Percentiles rank a stretch among this genome's conserved stretches.
Evolutionary conservation across 2,329 filamentous ascomycete genomes (phyloP).

Genomic region (Monosporascus sp.): DNA sequence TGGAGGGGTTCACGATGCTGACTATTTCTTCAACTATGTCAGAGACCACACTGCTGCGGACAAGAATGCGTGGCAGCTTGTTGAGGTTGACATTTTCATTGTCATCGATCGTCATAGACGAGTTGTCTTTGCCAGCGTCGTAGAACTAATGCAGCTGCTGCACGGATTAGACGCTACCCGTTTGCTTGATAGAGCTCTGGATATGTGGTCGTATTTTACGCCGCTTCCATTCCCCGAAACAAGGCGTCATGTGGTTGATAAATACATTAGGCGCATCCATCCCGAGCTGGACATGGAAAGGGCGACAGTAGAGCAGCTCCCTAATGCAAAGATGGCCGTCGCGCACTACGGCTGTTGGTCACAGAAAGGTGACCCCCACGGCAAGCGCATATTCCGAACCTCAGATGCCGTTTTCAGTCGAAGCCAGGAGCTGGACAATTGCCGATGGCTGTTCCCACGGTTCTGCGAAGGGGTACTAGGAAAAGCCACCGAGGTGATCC

Average conservation of each 20-base stretch:
- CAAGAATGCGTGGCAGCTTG: constrained; percentile 2
- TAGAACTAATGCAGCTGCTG: constrained; percentile 6
- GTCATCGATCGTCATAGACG: constrained; percentile 6
- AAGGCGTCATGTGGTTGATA: constrained; percentile 10
- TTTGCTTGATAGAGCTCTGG: constrained; percentile 2
- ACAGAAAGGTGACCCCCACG: constrained; percentile 1
- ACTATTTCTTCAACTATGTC: constrained; percentile 8
- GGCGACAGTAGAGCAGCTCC: constrained; percentile 8
- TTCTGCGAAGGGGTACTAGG: constrained; percentile 4
- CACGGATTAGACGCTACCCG: constrained; percentile 2
- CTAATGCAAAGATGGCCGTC: constrained; percentile 12
- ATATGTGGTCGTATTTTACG: constrained; percentile 11
- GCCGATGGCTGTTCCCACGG: neutral
- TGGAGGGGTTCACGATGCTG: neutral
- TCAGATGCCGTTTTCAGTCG: neutral
- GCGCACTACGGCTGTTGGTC: constrained; percentile 15
- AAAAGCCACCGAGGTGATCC: constrained; percentile 1
- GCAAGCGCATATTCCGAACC: constrained; percentile 1
- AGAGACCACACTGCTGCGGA: constrained; percentile 4
- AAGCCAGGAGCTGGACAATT: neutral
- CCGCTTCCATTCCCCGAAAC: constrained; percentile 9
- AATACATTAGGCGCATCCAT: constrained; percentile 8
- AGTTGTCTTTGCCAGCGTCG: constrained; percentile 13
- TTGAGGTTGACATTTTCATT: constrained; percentile 6
- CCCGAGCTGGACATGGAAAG: constrained; percentile 12